phyloP scores from a whole-genome alignment of 1,139 yeast genomes.

The Taphrina communis region DNA sequence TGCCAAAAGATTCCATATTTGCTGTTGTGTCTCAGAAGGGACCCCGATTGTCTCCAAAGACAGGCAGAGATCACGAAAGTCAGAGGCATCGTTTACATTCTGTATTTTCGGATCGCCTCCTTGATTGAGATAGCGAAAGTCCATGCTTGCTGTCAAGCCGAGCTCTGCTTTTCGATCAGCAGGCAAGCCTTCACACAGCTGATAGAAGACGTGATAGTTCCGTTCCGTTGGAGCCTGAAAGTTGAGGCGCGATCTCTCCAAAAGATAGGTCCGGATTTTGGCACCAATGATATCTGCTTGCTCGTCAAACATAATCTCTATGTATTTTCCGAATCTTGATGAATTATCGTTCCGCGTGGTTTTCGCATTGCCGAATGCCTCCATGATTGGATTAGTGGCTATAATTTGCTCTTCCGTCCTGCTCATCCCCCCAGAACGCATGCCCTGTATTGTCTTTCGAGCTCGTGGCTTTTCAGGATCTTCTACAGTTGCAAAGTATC shows the following conservation, averaged over 20 bases:
- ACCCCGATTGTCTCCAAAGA: slow-evolving; percentile 85
- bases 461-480: slow-evolving; percentile 57
- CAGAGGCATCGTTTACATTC: slow-evolving; percentile 81
- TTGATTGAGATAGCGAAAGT: slow-evolving; percentile 84
- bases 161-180: slow-evolving; percentile 64
- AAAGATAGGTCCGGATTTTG: slow-evolving; percentile 83
- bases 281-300: slow-evolving; percentile 88
- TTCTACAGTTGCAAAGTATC: slow-evolving; percentile 95
- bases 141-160: slow-evolving; percentile 64
- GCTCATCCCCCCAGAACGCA: slow-evolving; percentile 57
- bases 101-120: slow-evolving; percentile 78
- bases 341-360: slow-evolving; percentile 97
- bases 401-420: slow-evolving; percentile 91
- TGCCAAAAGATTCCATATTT: slow-evolving; percentile 79
- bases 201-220: slow-evolving; percentile 95
- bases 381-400: slow-evolving; percentile 98
- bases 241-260: slow-evolving; percentile 92
- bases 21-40: slow-evolving; percentile 61
- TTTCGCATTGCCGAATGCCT: slow-evolving; percentile 97
- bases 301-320: slow-evolving; percentile 83
- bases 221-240: slow-evolving; percentile 89
- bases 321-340: slow-evolving; percentile 93
- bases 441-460: slow-evolving; percentile 50
- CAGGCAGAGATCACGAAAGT: slow-evolving; percentile 72
- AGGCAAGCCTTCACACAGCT: slow-evolving; percentile 77